Evolutionary conservation across 495 filamentous ascomycete genomes (phyloP).

Genomic region (Physcia stellaris): DNA sequence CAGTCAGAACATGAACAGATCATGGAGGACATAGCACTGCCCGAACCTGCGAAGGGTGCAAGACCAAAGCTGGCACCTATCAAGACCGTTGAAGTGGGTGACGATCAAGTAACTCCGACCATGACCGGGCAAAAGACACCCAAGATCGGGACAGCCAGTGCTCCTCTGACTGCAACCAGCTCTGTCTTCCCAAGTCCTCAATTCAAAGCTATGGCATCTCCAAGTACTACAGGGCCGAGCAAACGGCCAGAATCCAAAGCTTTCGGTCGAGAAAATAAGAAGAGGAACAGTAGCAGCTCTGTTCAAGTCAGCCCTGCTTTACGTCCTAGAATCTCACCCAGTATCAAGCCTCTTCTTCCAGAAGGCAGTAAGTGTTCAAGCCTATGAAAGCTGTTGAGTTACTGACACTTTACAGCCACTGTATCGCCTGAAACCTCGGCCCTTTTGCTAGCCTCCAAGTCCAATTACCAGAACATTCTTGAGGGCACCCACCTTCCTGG

Average conservation of each 20-base stretch:
- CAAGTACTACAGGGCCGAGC: constrained; percentile 8
- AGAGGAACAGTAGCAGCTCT: constrained; percentile 64
- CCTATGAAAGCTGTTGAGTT: constrained; percentile 1
- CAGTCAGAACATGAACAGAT: constrained; percentile 35
- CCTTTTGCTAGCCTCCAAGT: constrained; percentile 78
- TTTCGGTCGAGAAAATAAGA: constrained; percentile 33
- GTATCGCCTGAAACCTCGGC: constrained; percentile 61
- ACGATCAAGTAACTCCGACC: constrained; percentile 13
- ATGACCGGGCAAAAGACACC: constrained; percentile 8
- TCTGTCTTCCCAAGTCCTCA: constrained; percentile 41
- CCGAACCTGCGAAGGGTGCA: constrained; percentile 43
- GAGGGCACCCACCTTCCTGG: constrained; percentile 85
- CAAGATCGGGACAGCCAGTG: constrained; percentile 19
- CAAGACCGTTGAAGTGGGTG: constrained; percentile 11
- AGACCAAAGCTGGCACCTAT: constrained; percentile 18
- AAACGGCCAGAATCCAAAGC: constrained; percentile 18
- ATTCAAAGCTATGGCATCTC: constrained; percentile 22
- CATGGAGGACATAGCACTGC: constrained; percentile 54
- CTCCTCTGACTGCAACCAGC: constrained; percentile 24
- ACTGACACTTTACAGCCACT: constrained; percentile 17
- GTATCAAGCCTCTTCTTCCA: constrained; percentile 80
- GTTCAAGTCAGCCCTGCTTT: constrained; percentile 70
- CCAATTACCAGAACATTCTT: constrained; percentile 94
- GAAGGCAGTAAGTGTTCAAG: constrained; percentile 46
- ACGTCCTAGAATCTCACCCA: constrained; percentile 85